Percentiles rank a stretch among this genome's conserved stretches.
Conservation (phyloP, 306 rosid species). For the Castanospermum australe region DNA sequence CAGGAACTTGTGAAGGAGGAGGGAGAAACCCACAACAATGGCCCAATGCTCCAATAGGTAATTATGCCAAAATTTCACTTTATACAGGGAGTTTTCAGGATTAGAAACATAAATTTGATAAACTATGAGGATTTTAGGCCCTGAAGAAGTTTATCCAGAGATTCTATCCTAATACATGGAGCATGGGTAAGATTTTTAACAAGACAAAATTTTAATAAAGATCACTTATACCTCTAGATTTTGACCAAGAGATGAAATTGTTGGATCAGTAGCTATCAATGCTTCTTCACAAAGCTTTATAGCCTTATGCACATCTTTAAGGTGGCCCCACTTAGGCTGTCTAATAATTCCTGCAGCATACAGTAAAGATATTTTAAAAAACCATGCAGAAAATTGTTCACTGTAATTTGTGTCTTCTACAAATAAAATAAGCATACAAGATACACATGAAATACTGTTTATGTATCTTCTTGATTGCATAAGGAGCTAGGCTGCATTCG, state of each 20-base stretch:
- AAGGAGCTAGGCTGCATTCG: background rate
- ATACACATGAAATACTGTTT: background rate
- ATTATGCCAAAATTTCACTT: background rate
- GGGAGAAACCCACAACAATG: background rate
- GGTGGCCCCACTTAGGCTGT: slow-evolving; percentile 99
- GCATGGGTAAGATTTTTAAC: background rate
- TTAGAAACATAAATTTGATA: background rate
- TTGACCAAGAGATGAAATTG: slow-evolving; percentile 66
- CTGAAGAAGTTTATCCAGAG: background rate
- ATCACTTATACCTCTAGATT: slow-evolving; percentile 69
- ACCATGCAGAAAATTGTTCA: background rate
- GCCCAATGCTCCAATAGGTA: background rate
- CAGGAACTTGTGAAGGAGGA: background rate
- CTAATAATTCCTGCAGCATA: slow-evolving; percentile 70
- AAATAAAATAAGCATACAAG: background rate
- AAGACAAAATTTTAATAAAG: background rate
- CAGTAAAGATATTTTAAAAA: background rate
- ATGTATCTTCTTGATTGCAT: background rate
- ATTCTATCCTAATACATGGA: background rate
- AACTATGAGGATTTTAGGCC: background rate
- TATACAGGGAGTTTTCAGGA: background rate
- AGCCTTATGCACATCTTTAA: slow-evolving; percentile 86
- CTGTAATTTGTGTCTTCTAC: background rate
- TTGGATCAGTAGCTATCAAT: slow-evolving; percentile 78
- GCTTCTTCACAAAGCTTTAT: slow-evolving; percentile 87